Evolutionary conservation across 163 green algal genomes (phyloP).

Genomic region (Chloroidium sp.): DNA sequence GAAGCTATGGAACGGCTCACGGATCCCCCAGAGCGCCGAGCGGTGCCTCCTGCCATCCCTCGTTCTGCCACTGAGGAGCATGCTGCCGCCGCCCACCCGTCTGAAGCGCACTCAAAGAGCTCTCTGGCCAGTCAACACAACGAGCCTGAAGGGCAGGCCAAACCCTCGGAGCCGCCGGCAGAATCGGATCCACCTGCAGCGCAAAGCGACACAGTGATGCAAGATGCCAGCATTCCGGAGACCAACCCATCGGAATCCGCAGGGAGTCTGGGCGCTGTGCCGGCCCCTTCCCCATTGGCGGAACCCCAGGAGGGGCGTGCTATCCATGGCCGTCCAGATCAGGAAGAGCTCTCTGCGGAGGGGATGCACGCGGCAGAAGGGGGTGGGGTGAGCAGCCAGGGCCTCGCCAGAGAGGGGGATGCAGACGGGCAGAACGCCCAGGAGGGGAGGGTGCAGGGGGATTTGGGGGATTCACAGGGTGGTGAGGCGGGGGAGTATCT

Average conservation of each 20-base stretch:
- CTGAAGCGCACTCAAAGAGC: not conserved
- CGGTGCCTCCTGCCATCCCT: not conserved
- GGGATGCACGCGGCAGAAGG: no score
- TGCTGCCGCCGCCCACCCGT: not conserved
- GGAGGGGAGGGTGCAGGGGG: no score
- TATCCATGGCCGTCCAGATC: not conserved
- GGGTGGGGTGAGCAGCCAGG: no score
- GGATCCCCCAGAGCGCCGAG: not conserved
- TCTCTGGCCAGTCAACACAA: not conserved
- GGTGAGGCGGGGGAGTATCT: no score
- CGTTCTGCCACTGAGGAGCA: not conserved
- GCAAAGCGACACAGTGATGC: not conserved
- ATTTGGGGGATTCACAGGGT: no score
- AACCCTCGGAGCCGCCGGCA: not conserved
- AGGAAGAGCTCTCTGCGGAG: no score
- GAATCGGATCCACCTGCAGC: not conserved
- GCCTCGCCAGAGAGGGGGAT: no score
- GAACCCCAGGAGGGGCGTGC: not conserved
- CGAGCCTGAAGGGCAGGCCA: not conserved
- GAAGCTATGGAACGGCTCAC: constrained; percentile 11
- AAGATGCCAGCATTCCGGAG: not conserved
- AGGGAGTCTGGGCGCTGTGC: not conserved
- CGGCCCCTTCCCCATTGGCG: not conserved
- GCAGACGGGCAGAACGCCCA: no score
- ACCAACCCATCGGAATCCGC: not conserved